These are phyloP conservation scores for Diaporthe citriasiana DNA, from an alignment of 2,329 filamentous ascomycete genomes.

Conservation along the genomic window DNA sequence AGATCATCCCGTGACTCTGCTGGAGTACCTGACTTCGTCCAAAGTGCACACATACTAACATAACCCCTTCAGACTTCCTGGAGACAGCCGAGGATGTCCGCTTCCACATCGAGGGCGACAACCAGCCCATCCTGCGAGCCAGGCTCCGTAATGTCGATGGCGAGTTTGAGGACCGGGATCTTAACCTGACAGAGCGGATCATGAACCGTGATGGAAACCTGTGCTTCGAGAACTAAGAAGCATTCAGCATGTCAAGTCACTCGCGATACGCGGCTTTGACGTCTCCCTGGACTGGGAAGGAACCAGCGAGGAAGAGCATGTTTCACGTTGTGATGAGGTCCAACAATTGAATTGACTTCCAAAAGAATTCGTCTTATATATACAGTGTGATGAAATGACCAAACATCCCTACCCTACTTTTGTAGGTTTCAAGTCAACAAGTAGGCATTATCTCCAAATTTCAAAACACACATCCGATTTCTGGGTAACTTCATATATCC, in stretches of 20 bases:
- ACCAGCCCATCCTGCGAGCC: constrained; percentile 66
- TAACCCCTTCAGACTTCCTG: constrained; percentile 54
- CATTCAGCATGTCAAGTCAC: background rate
- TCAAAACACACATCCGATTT: too few species aligned
- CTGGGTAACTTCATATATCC: too few species aligned
- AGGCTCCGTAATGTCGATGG: constrained; percentile 59
- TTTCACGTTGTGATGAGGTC: background rate
- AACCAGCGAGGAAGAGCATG: background rate
- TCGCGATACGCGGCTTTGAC: background rate
- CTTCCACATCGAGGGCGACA: constrained; percentile 65
- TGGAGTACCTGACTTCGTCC: background rate
- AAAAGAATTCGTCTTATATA: background rate
- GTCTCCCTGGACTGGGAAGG: too few species aligned
- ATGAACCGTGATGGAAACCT: constrained; percentile 66
- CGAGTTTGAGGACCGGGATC: constrained; percentile 56
- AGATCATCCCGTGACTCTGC: background rate
- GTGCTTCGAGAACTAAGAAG: constrained; percentile 46
- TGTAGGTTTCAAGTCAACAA: background rate
- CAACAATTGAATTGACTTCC: constrained; percentile 7
- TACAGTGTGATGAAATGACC: background rate
- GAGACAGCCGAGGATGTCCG: constrained; percentile 60
- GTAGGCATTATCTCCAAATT: background rate
- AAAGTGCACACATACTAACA: constrained; percentile 28
- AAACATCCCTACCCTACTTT: background rate
- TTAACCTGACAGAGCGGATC: constrained; percentile 71